These are phyloP conservation scores for Waltiozyma sp. DNA, from an alignment of 1,139 yeast species.

Conservation along the genomic window DNA sequence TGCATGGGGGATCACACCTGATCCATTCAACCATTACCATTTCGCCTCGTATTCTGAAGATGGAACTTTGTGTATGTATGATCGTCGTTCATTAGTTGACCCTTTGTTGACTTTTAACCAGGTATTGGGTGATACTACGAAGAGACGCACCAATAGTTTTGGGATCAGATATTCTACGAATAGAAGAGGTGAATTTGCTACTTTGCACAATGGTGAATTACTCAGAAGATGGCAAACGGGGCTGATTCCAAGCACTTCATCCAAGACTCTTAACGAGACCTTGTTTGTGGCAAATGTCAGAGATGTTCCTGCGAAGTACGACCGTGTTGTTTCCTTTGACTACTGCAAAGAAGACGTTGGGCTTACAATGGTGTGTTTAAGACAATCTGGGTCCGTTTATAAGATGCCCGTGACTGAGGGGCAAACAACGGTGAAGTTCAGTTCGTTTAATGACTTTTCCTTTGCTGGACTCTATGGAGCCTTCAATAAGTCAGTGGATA, in stretches of 20 bases:
- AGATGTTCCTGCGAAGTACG: conserved; percentile 68
- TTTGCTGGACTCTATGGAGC: conserved; percentile 54
- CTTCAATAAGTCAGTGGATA: conserved; percentile 21
- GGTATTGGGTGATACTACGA: conserved; percentile 49
- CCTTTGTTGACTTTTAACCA: conserved; percentile 63
- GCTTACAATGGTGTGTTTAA: conserved; percentile 58
- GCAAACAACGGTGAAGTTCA: conserved; percentile 53
- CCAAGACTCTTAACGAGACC: conserved; percentile 28
- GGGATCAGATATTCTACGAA: conserved; percentile 65
- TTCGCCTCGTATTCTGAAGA: conserved; percentile 76
- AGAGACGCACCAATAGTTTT: conserved; percentile 45
- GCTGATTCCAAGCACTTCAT: conserved; percentile 31
- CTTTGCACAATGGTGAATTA: conserved; percentile 67
- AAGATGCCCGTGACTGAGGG: conserved; percentile 68
- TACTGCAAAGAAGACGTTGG: conserved; percentile 45
- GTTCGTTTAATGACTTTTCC: conserved; percentile 60
- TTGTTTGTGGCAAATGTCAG: conserved; percentile 68
- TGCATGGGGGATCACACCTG: conserved; percentile 57
- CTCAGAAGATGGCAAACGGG: conserved; percentile 81
- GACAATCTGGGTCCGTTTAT: conserved; percentile 82
- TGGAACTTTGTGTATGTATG: conserved; percentile 83
- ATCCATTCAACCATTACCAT: conserved; percentile 52
- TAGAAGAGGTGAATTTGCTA: conserved; percentile 64
- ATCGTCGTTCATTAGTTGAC: conserved; percentile 52
- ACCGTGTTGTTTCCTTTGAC: conserved; percentile 77